Evolutionary conservation across 352 stramenopile genomes (phyloP), one percentile per base, ranked within the genome.

Genomic region (Phytophthora palmivora): DNA sequence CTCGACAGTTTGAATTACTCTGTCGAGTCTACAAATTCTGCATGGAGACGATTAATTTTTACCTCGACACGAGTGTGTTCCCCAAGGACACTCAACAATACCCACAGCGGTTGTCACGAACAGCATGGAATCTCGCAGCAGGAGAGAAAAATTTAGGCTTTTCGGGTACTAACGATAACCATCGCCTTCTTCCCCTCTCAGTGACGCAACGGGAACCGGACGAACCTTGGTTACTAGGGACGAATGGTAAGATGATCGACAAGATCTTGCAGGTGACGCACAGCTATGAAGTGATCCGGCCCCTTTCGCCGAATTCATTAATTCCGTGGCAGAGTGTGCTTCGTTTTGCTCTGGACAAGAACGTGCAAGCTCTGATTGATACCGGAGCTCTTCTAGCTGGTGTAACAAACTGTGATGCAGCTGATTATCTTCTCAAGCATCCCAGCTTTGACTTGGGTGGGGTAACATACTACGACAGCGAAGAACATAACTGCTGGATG

Each of bases 121-220:
- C 74, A 12, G 72, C 90, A 11, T 98, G 90, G 89, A 80, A 97
- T 66, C 54, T 97, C 28, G 87, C 82, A 12, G 57, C 80, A 14
- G 88, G 88, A 1, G 48, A 70, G 2, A 69, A 59, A 0, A 81
- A 79, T 18, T 74, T 96, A 16, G 91, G 91, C 2, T 97, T 97
- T 52, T 97, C 88, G 0, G 92, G 89, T 0, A 98, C 90, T 11
- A 97, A 97, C 55, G 90, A 97, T 58, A 97, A 91, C 26, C 86
- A 96, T 12, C 71, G 70, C 0, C 44, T 97, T 48, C 67, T 97
- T 4, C 91, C 89, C 3, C 21, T 87, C 0, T 80, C 89, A 15
- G 81, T 96, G 19, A 50, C 42, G 0, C 88, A 96, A 54, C 66
- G 50, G 10, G 83, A 92, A 44, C 82, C 87, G 3, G 37, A 76